phyloP scores from a whole-genome alignment of 2,329 filamentous ascomycete genomes.

The Exophiala aquamarina region DNA sequence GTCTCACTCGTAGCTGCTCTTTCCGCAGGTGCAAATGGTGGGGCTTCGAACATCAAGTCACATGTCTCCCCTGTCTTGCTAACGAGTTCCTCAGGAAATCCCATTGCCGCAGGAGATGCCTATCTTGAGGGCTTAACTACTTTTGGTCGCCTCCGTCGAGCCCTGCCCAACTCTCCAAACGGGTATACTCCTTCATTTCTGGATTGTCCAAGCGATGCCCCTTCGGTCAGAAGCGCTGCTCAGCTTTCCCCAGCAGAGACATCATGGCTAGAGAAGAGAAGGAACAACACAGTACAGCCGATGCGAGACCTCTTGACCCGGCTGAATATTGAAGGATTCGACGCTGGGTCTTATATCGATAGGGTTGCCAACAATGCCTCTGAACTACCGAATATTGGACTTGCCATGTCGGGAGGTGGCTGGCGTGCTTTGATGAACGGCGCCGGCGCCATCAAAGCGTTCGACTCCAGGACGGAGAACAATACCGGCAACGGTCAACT shows the following conservation, averaged over 20 bases:
- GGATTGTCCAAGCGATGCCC: conserved; percentile 68
- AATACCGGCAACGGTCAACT: conserved; percentile 66
- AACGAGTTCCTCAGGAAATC: conserved; percentile 6
- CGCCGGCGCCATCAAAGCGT: conserved; percentile 75
- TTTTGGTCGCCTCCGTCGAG: conserved; percentile 34
- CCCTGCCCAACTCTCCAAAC: conserved; percentile 58
- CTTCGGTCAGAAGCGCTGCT: conserved; percentile 65
- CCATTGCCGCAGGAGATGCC: conserved; percentile 11
- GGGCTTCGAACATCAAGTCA: background rate
- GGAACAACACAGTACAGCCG: conserved; percentile 71
- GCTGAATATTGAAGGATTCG: conserved; percentile 73
- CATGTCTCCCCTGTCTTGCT: background rate
- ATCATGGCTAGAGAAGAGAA: conserved; percentile 70
- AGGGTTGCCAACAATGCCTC: conserved; percentile 55
- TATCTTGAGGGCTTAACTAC: conserved; percentile 8
- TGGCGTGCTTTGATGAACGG: conserved; percentile 85
- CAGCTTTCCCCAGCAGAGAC: conserved; percentile 68
- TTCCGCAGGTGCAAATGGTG: conserved; percentile 1
- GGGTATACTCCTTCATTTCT: conserved; percentile 71
- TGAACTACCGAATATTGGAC: conserved; percentile 66
- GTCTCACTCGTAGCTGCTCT: background rate
- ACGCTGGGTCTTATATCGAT: conserved; percentile 72
- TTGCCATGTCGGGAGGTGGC: conserved; percentile 80
- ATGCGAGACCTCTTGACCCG: conserved; percentile 72
- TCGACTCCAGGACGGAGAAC: conserved; percentile 69